phyloP scores from a whole-genome alignment of 2,329 filamentous ascomycete species.

The Pleoardoris graminearum region DNA sequence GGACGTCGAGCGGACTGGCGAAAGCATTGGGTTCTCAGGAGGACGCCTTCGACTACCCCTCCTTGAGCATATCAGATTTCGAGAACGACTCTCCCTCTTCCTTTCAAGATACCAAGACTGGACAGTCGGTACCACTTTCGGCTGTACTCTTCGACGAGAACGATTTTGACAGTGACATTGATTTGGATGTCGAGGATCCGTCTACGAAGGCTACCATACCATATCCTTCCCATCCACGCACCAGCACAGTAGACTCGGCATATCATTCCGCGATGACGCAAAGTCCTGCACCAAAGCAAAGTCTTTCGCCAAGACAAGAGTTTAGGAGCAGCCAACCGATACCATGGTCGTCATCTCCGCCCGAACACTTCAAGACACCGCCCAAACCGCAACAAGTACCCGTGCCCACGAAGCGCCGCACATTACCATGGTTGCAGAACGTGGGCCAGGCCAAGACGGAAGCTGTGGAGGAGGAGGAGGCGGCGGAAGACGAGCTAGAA shows the following conservation, averaged over 20 bases:
- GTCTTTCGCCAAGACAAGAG: constrained; percentile 15
- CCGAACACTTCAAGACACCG: constrained; percentile 47
- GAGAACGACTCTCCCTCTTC: constrained; percentile 30
- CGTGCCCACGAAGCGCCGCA: constrained; percentile 62
- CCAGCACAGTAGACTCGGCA: constrained; percentile 20
- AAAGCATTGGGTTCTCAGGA: constrained; percentile 48
- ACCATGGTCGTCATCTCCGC: constrained; percentile 74
- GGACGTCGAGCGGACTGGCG: constrained; percentile 51
- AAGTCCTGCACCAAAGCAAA: constrained; percentile 15
- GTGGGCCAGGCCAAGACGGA: constrained; percentile 32
- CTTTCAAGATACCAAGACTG: constrained; percentile 19
- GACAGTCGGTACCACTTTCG: constrained; percentile 26
- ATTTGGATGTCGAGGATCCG: constrained; percentile 70
- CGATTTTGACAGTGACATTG: constrained; percentile 83
- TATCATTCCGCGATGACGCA: constrained; percentile 32
- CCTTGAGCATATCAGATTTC: constrained; percentile 28
- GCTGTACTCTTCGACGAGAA: constrained; percentile 66
- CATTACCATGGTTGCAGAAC: constrained; percentile 62
- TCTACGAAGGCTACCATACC: constrained; percentile 49
- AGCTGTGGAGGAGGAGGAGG: constrained; percentile 23
- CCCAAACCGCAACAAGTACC: constrained; percentile 36
- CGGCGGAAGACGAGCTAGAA: constrained; percentile 24
- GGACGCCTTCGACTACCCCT: constrained; percentile 34
- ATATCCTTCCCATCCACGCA: constrained; percentile 47
- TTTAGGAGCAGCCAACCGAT: constrained; percentile 59